Evolutionary conservation across 177 flowering plant species (phyloP).

Genomic region (Vitis hybrid): DNA sequence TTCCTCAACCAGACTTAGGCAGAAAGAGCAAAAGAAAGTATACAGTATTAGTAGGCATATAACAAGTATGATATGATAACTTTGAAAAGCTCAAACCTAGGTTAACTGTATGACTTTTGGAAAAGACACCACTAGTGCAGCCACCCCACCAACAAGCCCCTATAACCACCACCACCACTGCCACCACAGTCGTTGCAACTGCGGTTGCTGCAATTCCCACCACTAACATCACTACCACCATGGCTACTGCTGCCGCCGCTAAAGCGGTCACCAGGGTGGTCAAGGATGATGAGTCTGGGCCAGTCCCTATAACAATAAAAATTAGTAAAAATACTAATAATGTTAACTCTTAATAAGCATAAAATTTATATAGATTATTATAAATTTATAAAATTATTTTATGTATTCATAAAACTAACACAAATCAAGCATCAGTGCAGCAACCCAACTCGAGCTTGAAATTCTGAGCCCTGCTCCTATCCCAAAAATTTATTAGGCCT

Average conservation of each 20-base stretch:
- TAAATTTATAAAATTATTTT: neutral
- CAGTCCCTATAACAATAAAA: slow-evolving; percentile 50
- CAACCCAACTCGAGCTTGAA: too few species aligned
- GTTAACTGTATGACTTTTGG: slow-evolving; percentile 35
- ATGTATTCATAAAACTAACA: too few species aligned
- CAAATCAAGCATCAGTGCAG: too few species aligned
- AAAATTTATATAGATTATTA: neutral
- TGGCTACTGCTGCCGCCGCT: slow-evolving; percentile 40
- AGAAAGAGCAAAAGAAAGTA: too few species aligned
- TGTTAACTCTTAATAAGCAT: neutral
- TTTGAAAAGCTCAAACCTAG: slow-evolving; percentile 40
- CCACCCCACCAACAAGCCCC: slow-evolving; percentile 47
- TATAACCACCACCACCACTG: slow-evolving; percentile 29
- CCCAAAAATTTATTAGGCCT: too few species aligned
- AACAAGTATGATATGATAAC: neutral
- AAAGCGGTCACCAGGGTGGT: slow-evolving; percentile 40
- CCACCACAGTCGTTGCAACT: slow-evolving; percentile 30
- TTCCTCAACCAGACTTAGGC: too few species aligned
- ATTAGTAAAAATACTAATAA: slow-evolving; percentile 20
- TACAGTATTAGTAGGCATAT: too few species aligned
- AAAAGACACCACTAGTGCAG: slow-evolving; percentile 34
- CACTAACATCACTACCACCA: slow-evolving; percentile 41
- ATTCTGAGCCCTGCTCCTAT: too few species aligned
- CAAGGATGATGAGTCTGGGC: slow-evolving; percentile 48
- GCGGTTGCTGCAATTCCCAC: slow-evolving; percentile 35